Base-by-base conservation (phyloP, 805 yeast species). In the Candida dajiaensis region DNA sequence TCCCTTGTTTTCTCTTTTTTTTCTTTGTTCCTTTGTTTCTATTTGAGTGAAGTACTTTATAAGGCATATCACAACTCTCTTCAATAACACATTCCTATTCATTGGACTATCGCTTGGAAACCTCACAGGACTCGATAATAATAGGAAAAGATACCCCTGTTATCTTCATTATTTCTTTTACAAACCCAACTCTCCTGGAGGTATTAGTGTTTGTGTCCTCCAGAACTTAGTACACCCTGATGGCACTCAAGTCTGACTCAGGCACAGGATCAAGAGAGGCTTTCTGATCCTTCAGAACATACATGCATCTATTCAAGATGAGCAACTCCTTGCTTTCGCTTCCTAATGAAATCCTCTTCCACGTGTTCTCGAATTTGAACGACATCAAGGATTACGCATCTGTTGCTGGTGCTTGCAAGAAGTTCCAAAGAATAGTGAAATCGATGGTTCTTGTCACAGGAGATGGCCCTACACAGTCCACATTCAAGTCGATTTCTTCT, bases 281-380 rank as follows among this genome's bases (percentile, higher is more conserved):
- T 28, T 13, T 28, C 13, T 25, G 28, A 25, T 25, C 28, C 28
- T 10, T 3, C 9, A 9, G 28, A 3, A 13, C 8, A 13, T n/a
- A 28, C 31, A 28, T 13, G 4, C 31, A 12, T 3, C n/a, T 28
- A n/a, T 13, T n/a, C 31, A 28, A 4, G 7, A 28, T 28, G 31
- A 28, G 31, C 7, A 4, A 13, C n/a, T 4, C 12, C 15, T 3
- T 28, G 6, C 31, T 8, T 2, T 16, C 36, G 21, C 39, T 47
- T 21, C 50, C 50, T 12, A 47, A 18, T 11, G 50, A 47, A n/a
- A 15, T 47, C 6, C 29, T 47, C 9, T 13, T n/a, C 29, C 9
- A 37, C 4, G 21, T 40, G 15, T 22, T 47, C 9, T 16, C 26
- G 16, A 19, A 47, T 5, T 36, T 47, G 10, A 37, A 40, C 10